Evolutionary conservation across 2,329 filamentous ascomycete genomes (phyloP).

Genomic region (Colletotrichum agaves): DNA sequence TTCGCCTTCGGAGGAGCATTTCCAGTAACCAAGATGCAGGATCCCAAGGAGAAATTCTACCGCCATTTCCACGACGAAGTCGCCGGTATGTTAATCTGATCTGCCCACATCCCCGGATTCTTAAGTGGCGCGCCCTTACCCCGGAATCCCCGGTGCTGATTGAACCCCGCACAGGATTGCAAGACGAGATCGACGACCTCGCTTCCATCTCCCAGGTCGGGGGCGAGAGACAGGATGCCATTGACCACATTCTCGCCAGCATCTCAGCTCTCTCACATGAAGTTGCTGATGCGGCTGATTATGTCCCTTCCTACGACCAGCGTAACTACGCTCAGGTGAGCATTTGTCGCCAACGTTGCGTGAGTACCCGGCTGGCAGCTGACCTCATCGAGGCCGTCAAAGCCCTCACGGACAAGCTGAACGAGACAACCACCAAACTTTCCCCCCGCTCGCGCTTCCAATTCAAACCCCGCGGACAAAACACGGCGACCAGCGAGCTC

Average conservation of each 20-base stretch:
- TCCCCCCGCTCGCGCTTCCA: conserved; percentile 84
- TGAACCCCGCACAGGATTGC: conserved; percentile 67
- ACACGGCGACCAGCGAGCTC: conserved; percentile 43
- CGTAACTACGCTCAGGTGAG: conserved; percentile 82
- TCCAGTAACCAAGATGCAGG: conserved; percentile 49
- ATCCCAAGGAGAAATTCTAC: conserved; percentile 83
- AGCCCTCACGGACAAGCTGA: conserved; percentile 80
- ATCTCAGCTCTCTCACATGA: conserved; percentile 86
- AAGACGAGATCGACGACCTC: conserved; percentile 47
- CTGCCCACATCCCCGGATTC: background rate
- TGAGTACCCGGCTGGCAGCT: background rate
- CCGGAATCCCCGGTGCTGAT: conserved; percentile 11
- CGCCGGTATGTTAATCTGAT: conserved; percentile 63
- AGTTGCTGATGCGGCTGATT: conserved; percentile 84
- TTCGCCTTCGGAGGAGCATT: conserved; percentile 28
- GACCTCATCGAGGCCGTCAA: conserved; percentile 73
- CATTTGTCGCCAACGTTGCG: background rate
- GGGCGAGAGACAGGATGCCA: conserved; percentile 82
- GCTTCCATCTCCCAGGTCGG: conserved; percentile 66
- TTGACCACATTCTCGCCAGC: conserved; percentile 81
- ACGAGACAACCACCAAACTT: conserved; percentile 73
- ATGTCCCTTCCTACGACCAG: conserved; percentile 89
- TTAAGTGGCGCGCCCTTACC: too few relatives aligned
- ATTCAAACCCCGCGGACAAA: conserved; percentile 66
- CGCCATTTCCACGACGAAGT: conserved; percentile 83